Base-by-base conservation (phyloP, 2,329 filamentous ascomycete species). In the Claviceps capensis region DNA sequence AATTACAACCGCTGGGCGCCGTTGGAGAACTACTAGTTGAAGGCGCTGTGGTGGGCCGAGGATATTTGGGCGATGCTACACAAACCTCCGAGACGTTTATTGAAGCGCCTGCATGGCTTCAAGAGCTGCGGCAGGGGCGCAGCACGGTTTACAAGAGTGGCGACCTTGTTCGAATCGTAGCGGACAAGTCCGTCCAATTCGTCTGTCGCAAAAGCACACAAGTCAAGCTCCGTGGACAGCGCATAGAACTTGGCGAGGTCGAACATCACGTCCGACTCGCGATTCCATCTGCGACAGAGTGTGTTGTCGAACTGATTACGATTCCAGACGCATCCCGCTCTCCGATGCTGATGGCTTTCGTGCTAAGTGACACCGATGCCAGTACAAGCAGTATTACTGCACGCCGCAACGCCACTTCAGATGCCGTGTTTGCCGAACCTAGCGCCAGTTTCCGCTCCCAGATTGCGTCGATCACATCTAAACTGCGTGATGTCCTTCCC, bases 191-290 rank as follows among this genome's bases (percentile, higher is more conserved):
- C 1, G 5, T 52, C 5, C 19, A 38, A 14, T 49, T 49, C 17
- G 17, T 49, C n/a, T 11, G 51, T 5, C 51, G 51, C 6, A 49
- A 45, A 8, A 23, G 49, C 47, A 40, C 26, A 13, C 51, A 49
- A 19, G 41, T 52, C 47, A 52, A 52, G 42, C 17, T 52, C 5
- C 46, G 51, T 19, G 51, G 51, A 2, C 47, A 52, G 37, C 51
- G 51, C 13, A 34, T 52, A 23, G 51, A 52, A 9, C 51, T 52
- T 14, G 46, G 46, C 26, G 51, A 52, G 42, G 47, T 52, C 13
- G 47, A 52, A 34, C 41, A 48, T 7, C 50, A 48, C n/a, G 11
- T 52, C 6, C 22, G 34, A 19, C 14, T 22, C 11, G 22, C 26
- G 14, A 9, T 48, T 14, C 37, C 47, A 3, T 41, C 13, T 9